A percentile compares a stretch with the other conserved stretches of the same genome.
phyloP scores from a whole-genome alignment of 208 protist genomes.

The Naegleria gruberi region DNA sequence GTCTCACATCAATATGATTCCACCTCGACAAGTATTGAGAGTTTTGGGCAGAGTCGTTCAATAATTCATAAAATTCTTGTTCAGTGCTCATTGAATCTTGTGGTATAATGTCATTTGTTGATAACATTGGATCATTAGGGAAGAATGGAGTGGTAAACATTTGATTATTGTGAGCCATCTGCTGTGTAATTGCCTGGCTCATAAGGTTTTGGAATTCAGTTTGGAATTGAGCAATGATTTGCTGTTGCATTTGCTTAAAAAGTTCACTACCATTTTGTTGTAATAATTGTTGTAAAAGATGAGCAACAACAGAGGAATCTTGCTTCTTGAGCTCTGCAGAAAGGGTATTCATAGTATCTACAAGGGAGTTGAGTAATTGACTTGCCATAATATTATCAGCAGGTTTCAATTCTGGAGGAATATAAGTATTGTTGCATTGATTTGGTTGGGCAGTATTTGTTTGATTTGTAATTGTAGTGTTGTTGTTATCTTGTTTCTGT shows the following conservation, averaged over 20 bases:
- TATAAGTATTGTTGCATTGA: too few relatives aligned
- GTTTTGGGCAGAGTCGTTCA: too few relatives aligned
- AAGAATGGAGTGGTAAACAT: neutral
- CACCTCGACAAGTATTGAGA: too few relatives aligned
- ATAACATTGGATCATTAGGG: neutral
- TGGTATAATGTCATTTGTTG: neutral
- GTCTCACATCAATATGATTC: too few relatives aligned
- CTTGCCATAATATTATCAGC: too few relatives aligned
- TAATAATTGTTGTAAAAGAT: neutral
- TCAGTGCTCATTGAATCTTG: neutral
- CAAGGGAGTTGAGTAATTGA: too few relatives aligned
- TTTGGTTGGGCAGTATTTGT: too few relatives aligned
- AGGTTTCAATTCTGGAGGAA: too few relatives aligned
- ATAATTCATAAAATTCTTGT: neutral
- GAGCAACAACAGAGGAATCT: neutral
- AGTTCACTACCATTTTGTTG: neutral
- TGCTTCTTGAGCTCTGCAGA: neutral
- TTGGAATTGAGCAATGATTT: neutral
- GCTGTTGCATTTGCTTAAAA: neutral
- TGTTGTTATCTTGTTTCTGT: too few relatives aligned
- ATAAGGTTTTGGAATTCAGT: neutral
- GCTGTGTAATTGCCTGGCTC: neutral
- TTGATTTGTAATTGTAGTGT: too few relatives aligned
- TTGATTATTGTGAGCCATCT: neutral
- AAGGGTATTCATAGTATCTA: neutral